A percentile compares a stretch with the other conserved stretches of the same genome.
Evolutionary conservation across 2,329 filamentous ascomycete genomes (phyloP).

Genomic region (Sporothrix schenckii): DNA sequence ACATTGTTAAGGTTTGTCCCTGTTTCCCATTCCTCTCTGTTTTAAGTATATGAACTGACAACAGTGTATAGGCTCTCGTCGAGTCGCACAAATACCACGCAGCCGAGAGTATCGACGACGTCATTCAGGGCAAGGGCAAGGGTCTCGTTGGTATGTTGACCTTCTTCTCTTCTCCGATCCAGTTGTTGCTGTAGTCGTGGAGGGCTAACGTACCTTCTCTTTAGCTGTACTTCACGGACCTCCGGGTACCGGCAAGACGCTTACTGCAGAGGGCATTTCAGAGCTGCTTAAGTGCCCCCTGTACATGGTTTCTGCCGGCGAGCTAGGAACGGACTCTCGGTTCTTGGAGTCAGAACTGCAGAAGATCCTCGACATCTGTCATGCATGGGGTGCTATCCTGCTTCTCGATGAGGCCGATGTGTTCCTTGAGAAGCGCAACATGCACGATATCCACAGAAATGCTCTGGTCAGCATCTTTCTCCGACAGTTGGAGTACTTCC

Average conservation of each 20-base stretch:
- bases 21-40: neutral
- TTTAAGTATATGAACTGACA: neutral
- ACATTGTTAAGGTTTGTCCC: conserved; percentile 62
- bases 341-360: conserved; percentile 53
- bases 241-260: conserved; percentile 53
- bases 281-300: conserved; percentile 53
- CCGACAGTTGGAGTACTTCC: conserved; percentile 85
- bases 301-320: conserved; percentile 58
- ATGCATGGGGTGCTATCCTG: conserved; percentile 55
- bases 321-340: conserved; percentile 51
- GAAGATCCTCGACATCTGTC: conserved; percentile 52
- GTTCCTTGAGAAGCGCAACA: conserved; percentile 53
- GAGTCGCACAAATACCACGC: conserved; percentile 82
- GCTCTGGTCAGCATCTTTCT: conserved; percentile 74
- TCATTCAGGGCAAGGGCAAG: conserved; percentile 81
- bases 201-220: conserved; percentile 26
- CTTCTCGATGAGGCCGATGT: conserved; percentile 59
- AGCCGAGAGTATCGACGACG: conserved; percentile 79
- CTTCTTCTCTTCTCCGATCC: neutral
- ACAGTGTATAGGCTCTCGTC: conserved; percentile 63
- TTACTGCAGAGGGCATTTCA: conserved; percentile 48
- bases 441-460: conserved; percentile 53
- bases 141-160: conserved; percentile 67
- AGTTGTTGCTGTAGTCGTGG: neutral
- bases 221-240: conserved; percentile 75